Evolutionary conservation across 305 asterid species (phyloP).

Genomic region (Striga hermonthica): DNA sequence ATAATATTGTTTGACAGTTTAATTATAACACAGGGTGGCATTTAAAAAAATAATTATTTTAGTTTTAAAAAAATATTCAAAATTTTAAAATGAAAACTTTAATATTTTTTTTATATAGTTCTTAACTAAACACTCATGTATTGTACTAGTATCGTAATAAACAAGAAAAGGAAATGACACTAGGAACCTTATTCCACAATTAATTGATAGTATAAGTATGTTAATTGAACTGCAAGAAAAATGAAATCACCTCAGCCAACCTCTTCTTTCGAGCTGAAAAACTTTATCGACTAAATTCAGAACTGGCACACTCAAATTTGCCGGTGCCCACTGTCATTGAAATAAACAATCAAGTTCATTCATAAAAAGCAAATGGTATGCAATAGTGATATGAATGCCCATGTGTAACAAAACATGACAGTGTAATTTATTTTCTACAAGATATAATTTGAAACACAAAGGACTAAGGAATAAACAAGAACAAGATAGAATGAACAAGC

Average conservation of each 20-base stretch:
- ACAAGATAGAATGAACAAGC: constrained; percentile 15
- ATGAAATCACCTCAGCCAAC: constrained; percentile 76
- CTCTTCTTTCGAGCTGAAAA: constrained; percentile 89
- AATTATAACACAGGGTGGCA: no score
- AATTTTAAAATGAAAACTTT: no score
- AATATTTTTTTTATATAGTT: no score
- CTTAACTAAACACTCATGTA: no score
- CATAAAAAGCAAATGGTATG: constrained; percentile 21
- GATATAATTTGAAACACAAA: background rate
- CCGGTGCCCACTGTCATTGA: constrained; percentile 81
- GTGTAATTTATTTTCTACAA: background rate
- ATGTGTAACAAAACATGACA: no score
- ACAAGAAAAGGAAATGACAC: background rate
- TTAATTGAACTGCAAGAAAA: constrained; percentile 24
- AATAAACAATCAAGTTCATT: constrained; percentile 22
- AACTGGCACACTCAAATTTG: constrained; percentile 73
- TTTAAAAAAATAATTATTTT: no score
- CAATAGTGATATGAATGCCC: background rate
- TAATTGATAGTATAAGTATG: constrained; percentile 21
- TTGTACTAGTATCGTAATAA: background rate
- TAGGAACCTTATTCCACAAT: constrained; percentile 14
- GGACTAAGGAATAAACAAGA: background rate
- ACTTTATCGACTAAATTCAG: constrained; percentile 75
- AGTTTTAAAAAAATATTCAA: no score
- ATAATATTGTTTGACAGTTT: no score